Percentiles rank a stretch among this genome's conserved stretches.
Conservation (phyloP, 495 filamentous ascomycete species). For the Rhizodiscina lignyota region DNA sequence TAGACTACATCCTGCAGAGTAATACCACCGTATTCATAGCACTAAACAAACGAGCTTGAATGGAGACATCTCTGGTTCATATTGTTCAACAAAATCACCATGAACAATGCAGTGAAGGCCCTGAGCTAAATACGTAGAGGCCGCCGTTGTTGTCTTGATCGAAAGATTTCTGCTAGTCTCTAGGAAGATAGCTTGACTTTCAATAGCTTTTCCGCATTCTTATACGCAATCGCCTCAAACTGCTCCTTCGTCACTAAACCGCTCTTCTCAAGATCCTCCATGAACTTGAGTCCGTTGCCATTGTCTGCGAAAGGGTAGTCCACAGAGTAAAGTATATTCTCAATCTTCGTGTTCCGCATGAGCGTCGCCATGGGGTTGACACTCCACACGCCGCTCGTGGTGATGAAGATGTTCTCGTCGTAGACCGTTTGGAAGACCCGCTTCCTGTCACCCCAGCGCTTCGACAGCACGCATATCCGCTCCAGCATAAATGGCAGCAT, state of each 20-base stretch:
- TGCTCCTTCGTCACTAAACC: conserved; percentile 33
- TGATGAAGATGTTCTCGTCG: conserved; percentile 26
- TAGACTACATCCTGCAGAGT: too few relatives aligned
- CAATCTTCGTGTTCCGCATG: conserved; percentile 30
- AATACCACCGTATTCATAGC: too few relatives aligned
- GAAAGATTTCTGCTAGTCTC: too few relatives aligned
- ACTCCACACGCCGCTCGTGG: conserved; percentile 22
- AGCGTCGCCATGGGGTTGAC: conserved; percentile 20
- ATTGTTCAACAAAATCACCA: too few relatives aligned
- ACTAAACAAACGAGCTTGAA: too few relatives aligned
- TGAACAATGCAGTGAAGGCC: too few relatives aligned
- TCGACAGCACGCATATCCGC: conserved; percentile 15
- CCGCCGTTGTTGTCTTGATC: too few relatives aligned
- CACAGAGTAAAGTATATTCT: conserved; percentile 38
- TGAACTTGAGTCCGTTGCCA: conserved; percentile 26
- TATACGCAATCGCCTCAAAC: conserved; percentile 33
- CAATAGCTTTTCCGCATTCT: conserved; percentile 38
- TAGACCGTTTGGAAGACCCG: conserved; percentile 23
- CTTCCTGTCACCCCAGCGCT: conserved; percentile 14
- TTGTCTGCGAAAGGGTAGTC: conserved; percentile 40
- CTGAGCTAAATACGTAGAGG: too few relatives aligned
- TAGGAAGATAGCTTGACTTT: conserved; percentile 17
- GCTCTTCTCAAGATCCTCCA: conserved; percentile 32
- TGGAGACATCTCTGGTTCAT: too few relatives aligned
- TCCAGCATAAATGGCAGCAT: conserved; percentile 28